phyloP scores from a whole-genome alignment of 495 filamentous ascomycete species.

The Thermochaetoides thermophila region DNA sequence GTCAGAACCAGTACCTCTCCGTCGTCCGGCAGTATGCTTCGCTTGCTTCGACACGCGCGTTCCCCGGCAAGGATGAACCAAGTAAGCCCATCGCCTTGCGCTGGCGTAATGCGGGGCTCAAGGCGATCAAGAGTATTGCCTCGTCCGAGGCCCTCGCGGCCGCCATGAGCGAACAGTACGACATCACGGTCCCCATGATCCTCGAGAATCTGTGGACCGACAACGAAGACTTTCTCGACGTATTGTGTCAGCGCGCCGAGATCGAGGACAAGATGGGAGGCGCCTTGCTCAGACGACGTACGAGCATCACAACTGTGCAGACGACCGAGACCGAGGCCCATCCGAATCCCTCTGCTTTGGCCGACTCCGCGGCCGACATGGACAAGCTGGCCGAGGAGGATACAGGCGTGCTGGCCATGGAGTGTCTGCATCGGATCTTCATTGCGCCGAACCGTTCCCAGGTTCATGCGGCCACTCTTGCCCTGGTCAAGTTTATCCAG shows the following conservation, averaged over 20 bases:
- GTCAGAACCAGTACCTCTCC: conserved; percentile 64
- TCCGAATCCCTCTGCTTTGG: conserved; percentile 52
- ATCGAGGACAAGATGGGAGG: conserved; percentile 50
- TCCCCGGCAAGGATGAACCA: conserved; percentile 32
- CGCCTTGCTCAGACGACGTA: conserved; percentile 47
- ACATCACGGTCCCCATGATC: conserved; percentile 64
- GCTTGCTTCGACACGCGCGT: conserved; percentile 48
- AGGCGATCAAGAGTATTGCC: conserved; percentile 63
- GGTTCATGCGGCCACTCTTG: conserved; percentile 54
- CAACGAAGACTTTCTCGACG: conserved; percentile 49
- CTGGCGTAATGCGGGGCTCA: conserved; percentile 67
- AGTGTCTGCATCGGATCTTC: conserved; percentile 69
- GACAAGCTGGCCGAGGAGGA: conserved; percentile 78
- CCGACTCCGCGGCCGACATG: conserved; percentile 62
- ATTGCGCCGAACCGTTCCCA: conserved; percentile 59
- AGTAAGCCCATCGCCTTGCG: conserved; percentile 65
- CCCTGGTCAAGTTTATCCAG: conserved; percentile 57
- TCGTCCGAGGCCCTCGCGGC: conserved; percentile 62
- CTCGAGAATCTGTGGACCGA: conserved; percentile 72
- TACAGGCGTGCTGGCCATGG: conserved; percentile 67
- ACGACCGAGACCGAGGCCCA: conserved; percentile 54
- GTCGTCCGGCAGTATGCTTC: conserved; percentile 63
- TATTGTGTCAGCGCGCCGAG: conserved; percentile 44
- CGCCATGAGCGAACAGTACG: conserved; percentile 57
- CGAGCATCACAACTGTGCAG: conserved; percentile 63